Evolutionary conservation across 441 rosid genomes (phyloP).

Genomic region (Eruca vesicaria): DNA sequence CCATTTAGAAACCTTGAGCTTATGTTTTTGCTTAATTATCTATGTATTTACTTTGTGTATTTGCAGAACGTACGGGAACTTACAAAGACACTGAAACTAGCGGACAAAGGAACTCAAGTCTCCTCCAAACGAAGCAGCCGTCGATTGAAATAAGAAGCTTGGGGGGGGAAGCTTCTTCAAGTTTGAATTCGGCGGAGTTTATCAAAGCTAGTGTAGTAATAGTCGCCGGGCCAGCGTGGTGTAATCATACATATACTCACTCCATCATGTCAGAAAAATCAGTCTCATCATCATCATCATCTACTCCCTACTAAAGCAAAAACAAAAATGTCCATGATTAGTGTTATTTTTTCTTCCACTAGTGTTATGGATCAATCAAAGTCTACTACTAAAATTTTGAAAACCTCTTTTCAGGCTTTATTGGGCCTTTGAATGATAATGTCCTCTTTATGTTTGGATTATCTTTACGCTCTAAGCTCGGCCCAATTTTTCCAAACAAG

Average conservation of each 20-base stretch:
- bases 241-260: constrained; percentile 23
- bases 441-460: background rate
- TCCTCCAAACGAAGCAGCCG: constrained; percentile 27
- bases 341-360: constrained; percentile 33
- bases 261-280: constrained; percentile 15
- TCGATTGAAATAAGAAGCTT: constrained; percentile 24
- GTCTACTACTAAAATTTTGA: background rate
- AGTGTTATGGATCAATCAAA: constrained; percentile 1
- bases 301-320: background rate
- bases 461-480: background rate
- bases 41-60: background rate
- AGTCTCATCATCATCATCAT: background rate
- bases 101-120: constrained; percentile 2
- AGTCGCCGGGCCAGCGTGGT: constrained; percentile 3
- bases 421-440: background rate
- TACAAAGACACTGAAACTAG: constrained; percentile 34
- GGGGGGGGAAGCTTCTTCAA: background rate
- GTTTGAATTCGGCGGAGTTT: background rate
- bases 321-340: constrained; percentile 11
- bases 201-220: constrained; percentile 13
- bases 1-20: no score
- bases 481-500: background rate
- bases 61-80: constrained; percentile 31
- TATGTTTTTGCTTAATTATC: no score
- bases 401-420: background rate